Conservation (phyloP, 2,329 filamentous ascomycete species). For the Fusarium paranaense region DNA sequence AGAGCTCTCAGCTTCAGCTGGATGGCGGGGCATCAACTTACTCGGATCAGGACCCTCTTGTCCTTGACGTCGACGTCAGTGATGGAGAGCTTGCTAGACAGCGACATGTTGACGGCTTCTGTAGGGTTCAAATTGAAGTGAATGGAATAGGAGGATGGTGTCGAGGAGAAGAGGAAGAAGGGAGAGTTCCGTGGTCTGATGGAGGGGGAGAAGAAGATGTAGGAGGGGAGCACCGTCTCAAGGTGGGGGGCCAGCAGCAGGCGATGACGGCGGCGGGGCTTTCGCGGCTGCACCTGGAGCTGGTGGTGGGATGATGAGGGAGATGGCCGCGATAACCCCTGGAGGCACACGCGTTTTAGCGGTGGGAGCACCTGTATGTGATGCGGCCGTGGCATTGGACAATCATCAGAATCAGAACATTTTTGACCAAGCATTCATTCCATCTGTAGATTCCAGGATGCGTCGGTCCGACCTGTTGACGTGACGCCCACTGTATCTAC, state of each 20-base stretch:
- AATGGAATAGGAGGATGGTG: slow-evolving; percentile 36
- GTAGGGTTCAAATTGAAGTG: slow-evolving; percentile 13
- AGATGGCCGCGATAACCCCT: slow-evolving; percentile 15
- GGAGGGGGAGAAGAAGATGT: slow-evolving; percentile 27
- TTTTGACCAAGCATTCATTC: background rate
- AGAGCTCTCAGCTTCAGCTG: slow-evolving; percentile 13
- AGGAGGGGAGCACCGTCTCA: slow-evolving; percentile 22
- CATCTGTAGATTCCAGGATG: background rate
- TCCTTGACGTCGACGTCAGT: slow-evolving; percentile 96
- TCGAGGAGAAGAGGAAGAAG: slow-evolving; percentile 35
- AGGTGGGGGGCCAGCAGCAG: slow-evolving; percentile 28
- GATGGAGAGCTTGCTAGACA: slow-evolving; percentile 98
- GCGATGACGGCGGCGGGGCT: slow-evolving; percentile 39
- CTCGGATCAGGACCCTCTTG: slow-evolving; percentile 97
- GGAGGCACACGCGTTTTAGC: background rate
- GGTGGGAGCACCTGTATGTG: background rate
- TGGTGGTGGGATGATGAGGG: slow-evolving; percentile 37
- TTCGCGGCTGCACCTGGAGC: slow-evolving; percentile 30
- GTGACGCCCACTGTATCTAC: background rate
- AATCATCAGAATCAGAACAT: background rate
- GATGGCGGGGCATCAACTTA: slow-evolving; percentile 64
- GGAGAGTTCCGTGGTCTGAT: slow-evolving; percentile 27
- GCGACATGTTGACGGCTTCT: slow-evolving; percentile 78
- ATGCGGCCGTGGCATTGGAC: background rate
- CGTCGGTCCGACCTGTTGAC: background rate